Percentiles rank a stretch among this genome's conserved stretches.
Evolutionary conservation across 2,329 filamentous ascomycete genomes (phyloP).

Genomic region (Pseudopyrenochaeta lycopersici): DNA sequence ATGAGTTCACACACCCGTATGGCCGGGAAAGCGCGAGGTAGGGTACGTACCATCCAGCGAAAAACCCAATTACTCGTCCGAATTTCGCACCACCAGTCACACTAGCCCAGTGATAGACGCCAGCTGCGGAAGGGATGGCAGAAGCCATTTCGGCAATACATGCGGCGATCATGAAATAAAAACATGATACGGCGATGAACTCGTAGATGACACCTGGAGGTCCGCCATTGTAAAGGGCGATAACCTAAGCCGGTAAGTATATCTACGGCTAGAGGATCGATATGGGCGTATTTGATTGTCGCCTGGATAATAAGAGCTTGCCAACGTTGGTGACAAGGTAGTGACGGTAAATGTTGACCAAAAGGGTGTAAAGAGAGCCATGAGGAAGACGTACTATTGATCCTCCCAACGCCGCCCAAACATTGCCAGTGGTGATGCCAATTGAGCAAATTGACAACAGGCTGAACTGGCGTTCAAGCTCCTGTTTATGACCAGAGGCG

Average conservation of each 20-base stretch:
- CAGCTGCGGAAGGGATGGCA: constrained; percentile 53
- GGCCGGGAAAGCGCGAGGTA: neutral
- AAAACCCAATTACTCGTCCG: constrained; percentile 59
- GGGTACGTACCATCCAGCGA: constrained; percentile 55
- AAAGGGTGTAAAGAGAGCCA: neutral
- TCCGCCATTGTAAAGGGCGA: constrained; percentile 57
- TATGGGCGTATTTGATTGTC: no score
- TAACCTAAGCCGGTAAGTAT: constrained; percentile 36
- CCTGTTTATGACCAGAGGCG: constrained; percentile 61
- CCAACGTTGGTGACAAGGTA: no score
- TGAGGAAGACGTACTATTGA: constrained; percentile 49
- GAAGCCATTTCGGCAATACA: constrained; percentile 62
- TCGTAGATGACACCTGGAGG: constrained; percentile 58
- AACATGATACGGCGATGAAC: constrained; percentile 59
- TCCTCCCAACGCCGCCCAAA: constrained; percentile 59
- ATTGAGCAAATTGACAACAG: constrained; percentile 58
- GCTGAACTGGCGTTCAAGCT: constrained; percentile 61
- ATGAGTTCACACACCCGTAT: no score
- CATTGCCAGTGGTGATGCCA: constrained; percentile 55
- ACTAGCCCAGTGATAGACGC: constrained; percentile 64
- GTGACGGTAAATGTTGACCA: neutral
- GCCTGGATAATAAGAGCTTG: no score
- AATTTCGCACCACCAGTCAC: constrained; percentile 58
- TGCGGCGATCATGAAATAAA: constrained; percentile 61
- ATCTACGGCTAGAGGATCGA: no score